Percentiles rank a stretch among this genome's conserved stretches.
phyloP scores from a whole-genome alignment of 805 yeast genomes.

The Wickerhamiella siamensis region DNA sequence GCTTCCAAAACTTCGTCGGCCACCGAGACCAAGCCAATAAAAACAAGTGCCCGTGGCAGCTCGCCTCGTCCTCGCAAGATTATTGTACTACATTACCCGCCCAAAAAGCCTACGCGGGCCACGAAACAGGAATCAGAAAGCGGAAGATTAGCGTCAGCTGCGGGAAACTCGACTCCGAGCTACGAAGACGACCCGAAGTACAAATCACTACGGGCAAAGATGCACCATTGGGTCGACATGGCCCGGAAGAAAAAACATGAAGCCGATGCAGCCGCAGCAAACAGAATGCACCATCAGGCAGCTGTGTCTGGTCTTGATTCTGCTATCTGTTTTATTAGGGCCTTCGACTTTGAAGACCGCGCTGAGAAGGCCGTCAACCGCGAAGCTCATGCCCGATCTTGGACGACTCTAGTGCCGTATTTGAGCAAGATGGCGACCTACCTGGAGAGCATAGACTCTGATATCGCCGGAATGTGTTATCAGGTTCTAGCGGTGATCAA shows the following conservation, averaged over 20 bases:
- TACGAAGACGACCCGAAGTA: conserved; percentile 13
- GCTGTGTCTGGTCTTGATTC: conserved; percentile 28
- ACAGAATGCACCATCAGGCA: conserved; percentile 21
- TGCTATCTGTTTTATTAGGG: conserved; percentile 26
- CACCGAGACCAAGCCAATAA: neutral
- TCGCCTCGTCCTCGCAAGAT: no score
- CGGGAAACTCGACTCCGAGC: neutral
- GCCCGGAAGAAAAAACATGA: conserved; percentile 30
- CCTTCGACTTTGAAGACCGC: conserved; percentile 29
- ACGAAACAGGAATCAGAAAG: neutral
- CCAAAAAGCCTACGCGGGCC: neutral
- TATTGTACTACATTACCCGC: conserved; percentile 5
- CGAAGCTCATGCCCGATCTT: conserved; percentile 22
- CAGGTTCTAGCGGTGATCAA: conserved; percentile 23
- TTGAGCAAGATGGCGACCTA: conserved; percentile 19
- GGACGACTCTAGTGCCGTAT: conserved; percentile 27
- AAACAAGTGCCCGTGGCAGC: no score
- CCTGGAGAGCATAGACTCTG: conserved; percentile 16
- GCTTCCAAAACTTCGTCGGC: neutral
- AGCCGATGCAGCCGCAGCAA: conserved; percentile 24
- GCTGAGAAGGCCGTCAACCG: conserved; percentile 20
- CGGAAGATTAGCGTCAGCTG: neutral
- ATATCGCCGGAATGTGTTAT: conserved; percentile 21
- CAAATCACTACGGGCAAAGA: conserved; percentile 17
- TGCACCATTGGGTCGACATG: conserved; percentile 26